Conservation (phyloP, 257 asterid species). For the Solanum tarapatanum region DNA sequence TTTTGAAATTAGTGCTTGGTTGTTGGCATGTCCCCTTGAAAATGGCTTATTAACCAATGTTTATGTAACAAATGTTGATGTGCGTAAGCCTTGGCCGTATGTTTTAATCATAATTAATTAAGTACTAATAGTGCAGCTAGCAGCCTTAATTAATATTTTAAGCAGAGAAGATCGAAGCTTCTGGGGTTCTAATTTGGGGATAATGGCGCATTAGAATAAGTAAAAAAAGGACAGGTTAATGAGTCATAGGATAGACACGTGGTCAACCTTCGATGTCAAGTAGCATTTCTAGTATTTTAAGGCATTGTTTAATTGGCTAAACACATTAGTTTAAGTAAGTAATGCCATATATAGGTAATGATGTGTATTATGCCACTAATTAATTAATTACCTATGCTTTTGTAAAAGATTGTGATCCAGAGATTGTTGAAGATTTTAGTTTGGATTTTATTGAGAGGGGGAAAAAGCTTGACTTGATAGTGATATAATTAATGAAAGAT, state of each 20-base stretch:
- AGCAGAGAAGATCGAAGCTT: constrained; percentile 34
- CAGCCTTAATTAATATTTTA: constrained; percentile 2
- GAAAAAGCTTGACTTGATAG: background rate
- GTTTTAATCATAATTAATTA: background rate
- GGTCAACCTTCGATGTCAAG: background rate
- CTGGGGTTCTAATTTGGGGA: constrained; percentile 28
- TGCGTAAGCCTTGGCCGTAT: constrained; percentile 3
- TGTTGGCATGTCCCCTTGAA: constrained; percentile 25
- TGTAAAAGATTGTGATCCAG: constrained; percentile 9
- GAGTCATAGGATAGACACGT: constrained; percentile 44
- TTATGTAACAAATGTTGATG: constrained; percentile 19
- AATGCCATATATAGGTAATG: constrained; percentile 51
- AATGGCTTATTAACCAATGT: constrained; percentile 24
- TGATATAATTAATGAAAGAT: background rate
- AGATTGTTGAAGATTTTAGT: background rate
- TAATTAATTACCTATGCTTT: constrained; percentile 9
- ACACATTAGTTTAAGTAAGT: constrained; percentile 13
- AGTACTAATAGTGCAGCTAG: background rate
- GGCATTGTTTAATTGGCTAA: constrained; percentile 14
- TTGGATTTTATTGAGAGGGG: background rate
- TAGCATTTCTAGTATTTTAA: constrained; percentile 11
- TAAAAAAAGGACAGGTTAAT: constrained; percentile 9
- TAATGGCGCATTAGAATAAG: constrained; percentile 28
- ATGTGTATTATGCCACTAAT: constrained; percentile 33
- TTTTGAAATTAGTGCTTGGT: constrained; percentile 15